Conservation (phyloP, 192 early-diverging fungal genomes). For the Podila horticola region DNA sequence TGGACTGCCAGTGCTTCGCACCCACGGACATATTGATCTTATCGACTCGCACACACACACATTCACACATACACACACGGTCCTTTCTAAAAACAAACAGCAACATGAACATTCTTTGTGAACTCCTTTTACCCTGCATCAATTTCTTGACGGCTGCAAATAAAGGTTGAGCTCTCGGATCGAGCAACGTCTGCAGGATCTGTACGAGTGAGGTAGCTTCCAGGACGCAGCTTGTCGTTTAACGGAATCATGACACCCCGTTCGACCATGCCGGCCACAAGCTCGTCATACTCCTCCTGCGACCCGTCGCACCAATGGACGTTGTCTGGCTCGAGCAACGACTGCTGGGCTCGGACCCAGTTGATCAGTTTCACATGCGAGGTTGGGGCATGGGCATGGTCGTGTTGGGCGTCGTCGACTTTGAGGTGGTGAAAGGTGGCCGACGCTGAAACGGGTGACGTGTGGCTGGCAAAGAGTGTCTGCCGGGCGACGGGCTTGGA, state of each 20-base stretch:
- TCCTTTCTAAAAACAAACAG: background rate
- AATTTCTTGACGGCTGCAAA: constrained; percentile 30
- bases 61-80: background rate
- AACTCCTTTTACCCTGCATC: constrained; percentile 35
- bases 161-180: constrained; percentile 47
- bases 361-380: constrained; percentile 16
- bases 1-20: too few relatives aligned
- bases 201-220: constrained; percentile 40
- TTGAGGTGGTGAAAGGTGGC: constrained; percentile 25
- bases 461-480: constrained; percentile 41
- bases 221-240: constrained; percentile 33
- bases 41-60: too few relatives aligned
- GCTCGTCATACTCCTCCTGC: constrained; percentile 25
- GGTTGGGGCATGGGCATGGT: constrained; percentile 19
- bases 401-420: background rate
- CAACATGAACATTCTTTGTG: background rate
- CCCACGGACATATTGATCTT: too few relatives aligned
- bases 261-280: constrained; percentile 21
- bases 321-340: constrained; percentile 36
- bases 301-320: constrained; percentile 52
- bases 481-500: constrained; percentile 36
- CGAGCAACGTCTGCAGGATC: constrained; percentile 48
- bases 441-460: constrained; percentile 27
- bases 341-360: constrained; percentile 44
- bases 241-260: constrained; percentile 44